Evolutionary conservation across 129 eudicot species (phyloP).

Genomic region (Calendula officinalis): DNA sequence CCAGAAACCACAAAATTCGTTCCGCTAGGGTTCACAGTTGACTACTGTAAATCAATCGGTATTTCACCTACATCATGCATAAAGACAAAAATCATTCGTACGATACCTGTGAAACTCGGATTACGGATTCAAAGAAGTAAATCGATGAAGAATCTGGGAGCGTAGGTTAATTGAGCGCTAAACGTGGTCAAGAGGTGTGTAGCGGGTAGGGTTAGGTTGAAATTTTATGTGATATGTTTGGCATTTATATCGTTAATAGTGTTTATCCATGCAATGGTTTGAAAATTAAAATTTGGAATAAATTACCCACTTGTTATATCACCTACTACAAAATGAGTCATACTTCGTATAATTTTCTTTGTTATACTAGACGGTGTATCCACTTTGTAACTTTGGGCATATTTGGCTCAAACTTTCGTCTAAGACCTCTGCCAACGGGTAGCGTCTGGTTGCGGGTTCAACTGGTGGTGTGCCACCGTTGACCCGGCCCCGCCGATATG

Average conservation of each 20-base stretch:
- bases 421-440: too few species aligned
- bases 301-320: too few species aligned
- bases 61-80: background rate
- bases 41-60: background rate
- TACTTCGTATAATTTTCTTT: too few species aligned
- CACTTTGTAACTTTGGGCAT: too few species aligned
- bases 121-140: background rate
- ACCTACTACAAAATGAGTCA: too few species aligned
- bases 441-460: too few species aligned
- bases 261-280: too few species aligned
- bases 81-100: conserved; percentile 10
- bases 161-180: background rate
- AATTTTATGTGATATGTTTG: background rate
- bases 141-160: background rate
- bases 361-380: too few species aligned
- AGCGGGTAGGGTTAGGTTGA: conserved; percentile 2
- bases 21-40: conserved; percentile 19
- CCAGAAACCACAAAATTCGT: conserved; percentile 7
- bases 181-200: background rate
- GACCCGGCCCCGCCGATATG: too few species aligned
- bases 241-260: background rate
- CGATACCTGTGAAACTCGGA: background rate
- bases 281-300: too few species aligned
- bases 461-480: too few species aligned
- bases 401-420: too few species aligned